Conservation (phyloP, 73 alveolate species). For the Tetrahymena thermophila region DNA sequence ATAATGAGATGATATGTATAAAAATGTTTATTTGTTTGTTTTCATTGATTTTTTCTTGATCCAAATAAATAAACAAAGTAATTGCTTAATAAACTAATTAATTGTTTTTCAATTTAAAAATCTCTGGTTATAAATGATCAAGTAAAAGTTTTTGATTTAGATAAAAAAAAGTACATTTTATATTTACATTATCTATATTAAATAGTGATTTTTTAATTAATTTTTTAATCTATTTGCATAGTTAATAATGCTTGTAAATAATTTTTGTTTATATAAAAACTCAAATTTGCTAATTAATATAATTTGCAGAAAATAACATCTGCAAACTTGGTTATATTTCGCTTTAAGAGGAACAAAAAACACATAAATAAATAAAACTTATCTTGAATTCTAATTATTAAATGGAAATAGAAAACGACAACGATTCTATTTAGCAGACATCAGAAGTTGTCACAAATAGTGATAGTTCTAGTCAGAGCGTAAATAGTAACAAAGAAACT, state of each 20-base stretch:
- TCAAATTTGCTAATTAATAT: background rate
- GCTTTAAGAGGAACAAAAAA: background rate
- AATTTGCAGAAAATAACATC: background rate
- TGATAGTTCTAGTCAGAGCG: background rate
- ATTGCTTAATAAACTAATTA: no score
- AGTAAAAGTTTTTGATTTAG: no score
- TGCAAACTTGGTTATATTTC: background rate
- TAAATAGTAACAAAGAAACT: background rate
- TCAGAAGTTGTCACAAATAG: background rate
- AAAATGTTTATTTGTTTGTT: no score
- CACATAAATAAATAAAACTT: background rate
- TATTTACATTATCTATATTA: no score
- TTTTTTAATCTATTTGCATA: background rate
- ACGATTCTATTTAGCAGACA: background rate
- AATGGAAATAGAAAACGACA: background rate
- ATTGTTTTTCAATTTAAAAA: no score
- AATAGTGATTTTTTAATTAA: no score
- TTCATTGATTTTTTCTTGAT: no score
- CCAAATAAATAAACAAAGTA: no score
- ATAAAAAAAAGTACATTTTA: no score
- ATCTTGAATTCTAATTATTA: background rate
- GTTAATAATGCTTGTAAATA: background rate
- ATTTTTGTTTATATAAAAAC: background rate
- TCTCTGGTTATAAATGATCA: no score
- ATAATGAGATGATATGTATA: no score